Evolutionary conservation across 1,284 basidiomycete species (phyloP).

Genomic region (Trichosporon inkin): DNA sequence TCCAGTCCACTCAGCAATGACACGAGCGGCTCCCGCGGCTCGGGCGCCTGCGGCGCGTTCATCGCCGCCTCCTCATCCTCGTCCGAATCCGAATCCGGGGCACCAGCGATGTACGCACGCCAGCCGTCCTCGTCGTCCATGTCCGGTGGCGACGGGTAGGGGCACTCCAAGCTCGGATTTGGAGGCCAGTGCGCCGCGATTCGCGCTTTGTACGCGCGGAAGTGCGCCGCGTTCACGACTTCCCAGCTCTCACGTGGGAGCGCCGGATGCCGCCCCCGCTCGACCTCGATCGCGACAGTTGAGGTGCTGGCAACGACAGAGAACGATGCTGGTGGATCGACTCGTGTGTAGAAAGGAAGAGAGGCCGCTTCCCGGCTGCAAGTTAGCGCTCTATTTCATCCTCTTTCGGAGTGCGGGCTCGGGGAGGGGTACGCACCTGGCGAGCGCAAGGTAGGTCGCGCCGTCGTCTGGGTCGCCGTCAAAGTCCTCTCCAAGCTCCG

Average conservation of each 20-base stretch:
- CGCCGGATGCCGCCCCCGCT: slow-evolving; percentile 18
- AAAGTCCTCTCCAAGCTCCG: slow-evolving; percentile 34
- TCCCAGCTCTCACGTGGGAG: slow-evolving; percentile 38
- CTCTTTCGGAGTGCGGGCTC: not conserved
- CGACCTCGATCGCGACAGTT: not conserved
- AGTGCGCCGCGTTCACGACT: slow-evolving; percentile 33
- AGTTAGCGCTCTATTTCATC: not conserved
- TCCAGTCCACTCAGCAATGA: slow-evolving; percentile 27
- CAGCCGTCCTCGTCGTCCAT: slow-evolving; percentile 14
- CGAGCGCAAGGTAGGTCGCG: slow-evolving; percentile 39
- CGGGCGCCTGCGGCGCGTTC: slow-evolving; percentile 2
- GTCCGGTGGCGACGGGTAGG: slow-evolving; percentile 24
- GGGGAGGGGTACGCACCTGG: slow-evolving; percentile 25
- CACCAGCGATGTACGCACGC: slow-evolving; percentile 21
- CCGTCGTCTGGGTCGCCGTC: slow-evolving; percentile 35
- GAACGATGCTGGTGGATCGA: slow-evolving; percentile 11
- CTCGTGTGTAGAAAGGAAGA: slow-evolving; percentile 34
- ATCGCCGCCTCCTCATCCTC: slow-evolving; percentile 19
- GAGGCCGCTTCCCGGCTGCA: slow-evolving; percentile 26
- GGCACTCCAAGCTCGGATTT: slow-evolving; percentile 13
- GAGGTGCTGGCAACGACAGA: not conserved
- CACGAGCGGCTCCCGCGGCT: slow-evolving; percentile 34
- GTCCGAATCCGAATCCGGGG: slow-evolving; percentile 15
- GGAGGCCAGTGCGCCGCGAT: slow-evolving; percentile 22
- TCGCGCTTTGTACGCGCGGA: slow-evolving; percentile 20